Base-by-base conservation (phyloP, 2,329 filamentous ascomycete species). In the Fusarium torreyae region DNA sequence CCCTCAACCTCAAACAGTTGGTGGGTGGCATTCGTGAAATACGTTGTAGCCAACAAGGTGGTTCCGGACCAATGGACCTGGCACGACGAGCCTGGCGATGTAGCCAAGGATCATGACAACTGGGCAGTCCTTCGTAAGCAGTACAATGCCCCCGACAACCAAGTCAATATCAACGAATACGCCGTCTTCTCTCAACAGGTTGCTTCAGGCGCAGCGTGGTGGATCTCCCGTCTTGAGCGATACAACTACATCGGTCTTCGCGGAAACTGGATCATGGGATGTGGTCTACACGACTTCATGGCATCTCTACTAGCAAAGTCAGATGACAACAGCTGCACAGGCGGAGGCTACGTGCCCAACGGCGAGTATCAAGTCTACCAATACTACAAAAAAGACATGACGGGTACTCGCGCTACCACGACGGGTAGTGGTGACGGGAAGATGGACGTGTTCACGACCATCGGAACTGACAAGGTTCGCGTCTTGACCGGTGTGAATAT, bases 151-250 rank as follows among this genome's bases (percentile, higher is more conserved):
- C 52, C 52, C 9, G 43, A 56, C 10, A 56, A 49, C 33, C 42
- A 56, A 13, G 43, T 56, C 22, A 56, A 56, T 24, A 49, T 56
- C 43, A 56, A 56, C 24, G 52, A 56, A 33, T 56, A 56, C 13
- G 51, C 39, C 20, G 17, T 15, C 20, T 54, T 49, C 43, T 22
- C 22, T 11, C 43, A 56, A 38, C 43, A 54, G 20, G 39, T 45
- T 45, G 20, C 51, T 9, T 18, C 53, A 49, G 53, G 33, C 7
- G 43, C 43, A 24, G 53, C 44, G 9, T 56, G 43, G 53, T 49
- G 34, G 31, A 48, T 56, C 26, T 56, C 53, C 1, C 53, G 53
- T 24, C 44, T 56, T 7, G 53, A 56, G 53, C 53, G 53, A 18
- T 56, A 49, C 33, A 18, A 56, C 24, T 48, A 31, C 3, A 48